phyloP scores from a whole-genome alignment of 306 rosid genomes.

The Carpinus viminea region DNA sequence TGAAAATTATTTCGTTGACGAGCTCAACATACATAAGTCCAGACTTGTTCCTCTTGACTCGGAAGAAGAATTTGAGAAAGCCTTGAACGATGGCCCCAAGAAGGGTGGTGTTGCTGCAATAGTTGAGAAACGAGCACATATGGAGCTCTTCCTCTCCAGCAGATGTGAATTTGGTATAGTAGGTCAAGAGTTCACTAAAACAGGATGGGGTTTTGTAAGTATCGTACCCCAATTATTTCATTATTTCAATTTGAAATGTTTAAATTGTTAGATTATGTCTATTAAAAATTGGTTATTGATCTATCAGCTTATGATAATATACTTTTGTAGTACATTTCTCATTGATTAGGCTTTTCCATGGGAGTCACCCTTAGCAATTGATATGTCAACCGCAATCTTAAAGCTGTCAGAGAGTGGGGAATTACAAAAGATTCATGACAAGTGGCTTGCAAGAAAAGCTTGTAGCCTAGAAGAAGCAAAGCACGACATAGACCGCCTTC shows the following conservation, averaged over 20 bases:
- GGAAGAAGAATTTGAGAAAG: constrained; percentile 54
- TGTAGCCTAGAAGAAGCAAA: constrained; percentile 64
- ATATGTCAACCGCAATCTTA: constrained; percentile 75
- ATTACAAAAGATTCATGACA: constrained; percentile 87
- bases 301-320: no score
- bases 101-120: constrained; percentile 80
- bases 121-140: constrained; percentile 68
- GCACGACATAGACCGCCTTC: constrained; percentile 65
- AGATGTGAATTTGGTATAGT: constrained; percentile 66
- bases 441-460: constrained; percentile 75
- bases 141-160: constrained; percentile 80
- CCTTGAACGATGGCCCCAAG: constrained; percentile 67
- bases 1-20: constrained; percentile 51
- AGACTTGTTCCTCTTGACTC: constrained; percentile 71
- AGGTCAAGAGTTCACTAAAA: constrained; percentile 90
- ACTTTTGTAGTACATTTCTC: not conserved
- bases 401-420: constrained; percentile 77
- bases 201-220: constrained; percentile 97
- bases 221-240: not conserved
- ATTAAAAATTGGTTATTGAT: no score
- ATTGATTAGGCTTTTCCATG: constrained; percentile 71
- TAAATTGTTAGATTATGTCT: no score
- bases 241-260: no score
- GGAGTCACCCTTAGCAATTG: constrained; percentile 84
- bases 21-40: constrained; percentile 55